These are phyloP conservation scores for Candida endomychidarum DNA, from an alignment of 805 yeast genomes.

Conservation along the genomic window DNA sequence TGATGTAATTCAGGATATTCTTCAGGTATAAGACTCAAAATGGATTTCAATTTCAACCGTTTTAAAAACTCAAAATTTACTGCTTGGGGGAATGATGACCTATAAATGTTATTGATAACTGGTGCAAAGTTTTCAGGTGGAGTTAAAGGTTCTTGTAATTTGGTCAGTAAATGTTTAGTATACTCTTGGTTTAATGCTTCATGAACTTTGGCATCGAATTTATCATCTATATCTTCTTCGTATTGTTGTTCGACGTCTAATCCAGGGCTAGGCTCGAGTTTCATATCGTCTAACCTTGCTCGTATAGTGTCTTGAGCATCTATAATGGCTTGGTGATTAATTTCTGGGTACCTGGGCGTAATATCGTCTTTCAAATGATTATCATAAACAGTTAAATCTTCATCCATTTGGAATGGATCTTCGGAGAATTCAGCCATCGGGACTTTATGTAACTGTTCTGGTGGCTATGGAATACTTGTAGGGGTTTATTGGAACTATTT, in stretches of 20 bases:
- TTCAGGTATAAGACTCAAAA: constrained; percentile 86
- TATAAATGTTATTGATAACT: constrained; percentile 70
- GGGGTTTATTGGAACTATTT: neutral
- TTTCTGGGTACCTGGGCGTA: constrained; percentile 17
- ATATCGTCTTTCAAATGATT: constrained; percentile 11
- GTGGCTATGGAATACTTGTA: too few relatives aligned
- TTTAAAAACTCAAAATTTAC: constrained; percentile 75
- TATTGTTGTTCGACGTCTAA: constrained; percentile 14
- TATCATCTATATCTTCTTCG: constrained; percentile 45
- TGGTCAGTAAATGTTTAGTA: neutral
- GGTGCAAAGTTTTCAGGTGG: constrained; percentile 93
- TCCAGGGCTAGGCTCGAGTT: neutral
- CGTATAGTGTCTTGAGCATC: constrained; percentile 30
- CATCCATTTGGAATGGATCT: constrained; percentile 48
- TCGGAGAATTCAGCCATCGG: constrained; percentile 30
- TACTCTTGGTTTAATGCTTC: constrained; percentile 1
- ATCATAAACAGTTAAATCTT: constrained; percentile 24
- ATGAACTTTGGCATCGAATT: constrained; percentile 30
- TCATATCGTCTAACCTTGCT: constrained; percentile 24
- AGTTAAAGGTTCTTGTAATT: constrained; percentile 26
- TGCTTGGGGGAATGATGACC: constrained; percentile 86
- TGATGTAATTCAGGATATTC: constrained; percentile 79
- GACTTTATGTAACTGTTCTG: neutral
- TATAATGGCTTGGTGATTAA: constrained; percentile 11
- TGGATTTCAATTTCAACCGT: constrained; percentile 63